Percentiles rank a stretch among this genome's conserved stretches.
phyloP scores from a whole-genome alignment of 2,329 filamentous ascomycete genomes.

The Westerdykella ornata region DNA sequence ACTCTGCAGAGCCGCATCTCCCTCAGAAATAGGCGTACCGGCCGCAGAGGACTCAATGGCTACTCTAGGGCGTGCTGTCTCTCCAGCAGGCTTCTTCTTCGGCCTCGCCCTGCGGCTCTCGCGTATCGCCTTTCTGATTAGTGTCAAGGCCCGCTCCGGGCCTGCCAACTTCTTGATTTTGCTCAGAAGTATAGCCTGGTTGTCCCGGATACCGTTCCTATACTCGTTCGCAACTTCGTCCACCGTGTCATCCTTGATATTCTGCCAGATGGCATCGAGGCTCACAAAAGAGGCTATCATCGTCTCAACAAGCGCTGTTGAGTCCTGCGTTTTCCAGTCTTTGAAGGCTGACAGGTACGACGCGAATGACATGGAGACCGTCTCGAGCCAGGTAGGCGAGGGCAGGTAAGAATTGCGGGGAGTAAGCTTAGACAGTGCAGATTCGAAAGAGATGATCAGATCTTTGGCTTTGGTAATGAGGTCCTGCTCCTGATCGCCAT shows the following conservation, averaged over 20 bases:
- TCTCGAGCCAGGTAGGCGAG: constrained; percentile 55
- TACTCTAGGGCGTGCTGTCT: constrained; percentile 60
- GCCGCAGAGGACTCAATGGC: constrained; percentile 42
- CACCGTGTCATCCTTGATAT: constrained; percentile 70
- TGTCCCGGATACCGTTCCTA: constrained; percentile 70
- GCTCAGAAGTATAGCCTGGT: constrained; percentile 71
- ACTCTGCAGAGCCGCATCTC: constrained; percentile 33
- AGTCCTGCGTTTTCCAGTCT: constrained; percentile 76
- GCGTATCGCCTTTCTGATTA: constrained; percentile 68
- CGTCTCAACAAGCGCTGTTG: constrained; percentile 68
- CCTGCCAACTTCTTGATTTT: constrained; percentile 74
- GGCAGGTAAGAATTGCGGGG: constrained; percentile 61
- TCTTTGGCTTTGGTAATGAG: constrained; percentile 72
- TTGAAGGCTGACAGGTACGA: constrained; percentile 74
- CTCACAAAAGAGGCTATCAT: constrained; percentile 86
- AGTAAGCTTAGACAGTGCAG: constrained; percentile 60
- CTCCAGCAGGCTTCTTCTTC: constrained; percentile 60
- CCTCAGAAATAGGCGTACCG: constrained; percentile 21
- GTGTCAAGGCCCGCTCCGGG: constrained; percentile 59
- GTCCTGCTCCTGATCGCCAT: constrained; percentile 62
- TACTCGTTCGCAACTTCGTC: constrained; percentile 70
- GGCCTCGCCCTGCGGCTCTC: constrained; percentile 61
- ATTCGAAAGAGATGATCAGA: constrained; percentile 70
- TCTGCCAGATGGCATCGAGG: constrained; percentile 75
- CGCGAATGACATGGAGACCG: constrained; percentile 62